Evolutionary conservation across 2,329 filamentous ascomycete genomes (phyloP).

Genomic region (Talaromyces islandicus): DNA sequence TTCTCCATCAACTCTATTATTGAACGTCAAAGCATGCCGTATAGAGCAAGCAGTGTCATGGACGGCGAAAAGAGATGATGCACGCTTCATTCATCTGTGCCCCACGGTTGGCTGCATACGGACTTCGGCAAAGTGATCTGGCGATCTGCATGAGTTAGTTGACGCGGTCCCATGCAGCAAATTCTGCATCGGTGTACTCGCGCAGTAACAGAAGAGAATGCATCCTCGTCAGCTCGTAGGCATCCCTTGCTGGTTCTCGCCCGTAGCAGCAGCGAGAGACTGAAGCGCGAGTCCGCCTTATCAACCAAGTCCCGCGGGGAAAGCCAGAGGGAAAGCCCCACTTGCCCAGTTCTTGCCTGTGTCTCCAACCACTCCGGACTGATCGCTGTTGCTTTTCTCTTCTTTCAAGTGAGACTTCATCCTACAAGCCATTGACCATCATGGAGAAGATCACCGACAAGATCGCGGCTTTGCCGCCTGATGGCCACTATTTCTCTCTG

Average conservation of each 20-base stretch:
- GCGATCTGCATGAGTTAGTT: background rate
- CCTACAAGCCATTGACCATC: conserved; percentile 3
- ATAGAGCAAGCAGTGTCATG: background rate
- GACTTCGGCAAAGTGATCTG: background rate
- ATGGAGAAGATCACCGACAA: conserved; percentile 94
- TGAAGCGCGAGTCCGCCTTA: background rate
- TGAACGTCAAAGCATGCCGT: background rate
- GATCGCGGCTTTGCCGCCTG: conserved; percentile 79
- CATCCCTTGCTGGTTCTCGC: background rate
- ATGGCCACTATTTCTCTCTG: conserved; percentile 84
- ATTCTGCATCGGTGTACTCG: background rate
- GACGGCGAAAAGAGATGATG: background rate
- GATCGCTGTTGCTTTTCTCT: background rate
- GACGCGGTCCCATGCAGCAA: background rate
- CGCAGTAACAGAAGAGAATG: background rate
- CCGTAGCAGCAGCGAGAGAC: background rate
- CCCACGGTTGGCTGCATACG: background rate
- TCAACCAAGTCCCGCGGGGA: background rate
- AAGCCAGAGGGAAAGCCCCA: background rate
- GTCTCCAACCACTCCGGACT: background rate
- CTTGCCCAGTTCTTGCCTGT: background rate
- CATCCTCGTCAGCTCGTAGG: background rate
- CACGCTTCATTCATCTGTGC: background rate
- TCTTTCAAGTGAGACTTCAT: background rate
- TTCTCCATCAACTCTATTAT: background rate